Evolutionary conservation across 768 basidiomycete species (phyloP).

Genomic region (Punctularia strigosozonata): DNA sequence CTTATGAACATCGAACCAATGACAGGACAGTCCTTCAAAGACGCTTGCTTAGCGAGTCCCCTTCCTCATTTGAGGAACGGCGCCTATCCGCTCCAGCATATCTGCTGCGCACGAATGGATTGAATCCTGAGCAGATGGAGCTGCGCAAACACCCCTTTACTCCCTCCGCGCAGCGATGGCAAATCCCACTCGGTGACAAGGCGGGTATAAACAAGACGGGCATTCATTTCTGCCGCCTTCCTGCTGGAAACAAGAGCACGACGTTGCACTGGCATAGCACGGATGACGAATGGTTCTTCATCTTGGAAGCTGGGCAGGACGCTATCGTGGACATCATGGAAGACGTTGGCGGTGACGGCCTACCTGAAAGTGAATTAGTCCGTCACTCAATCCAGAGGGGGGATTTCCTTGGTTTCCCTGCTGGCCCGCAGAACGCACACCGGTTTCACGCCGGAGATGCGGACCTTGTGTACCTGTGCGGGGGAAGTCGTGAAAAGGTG

Average conservation of each 20-base stretch:
- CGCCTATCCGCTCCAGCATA: too few species aligned
- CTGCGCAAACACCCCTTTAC: constrained; percentile 5
- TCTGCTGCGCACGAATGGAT: too few species aligned
- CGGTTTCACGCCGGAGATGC: constrained; percentile 9
- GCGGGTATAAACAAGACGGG: constrained; percentile 4
- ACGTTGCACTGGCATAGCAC: constrained; percentile 7
- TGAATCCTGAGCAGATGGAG: too few species aligned
- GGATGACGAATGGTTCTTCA: constrained; percentile 9
- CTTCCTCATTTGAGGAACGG: too few species aligned
- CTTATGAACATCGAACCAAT: too few species aligned
- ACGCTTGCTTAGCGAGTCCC: too few species aligned
- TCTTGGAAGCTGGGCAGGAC: constrained; percentile 6
- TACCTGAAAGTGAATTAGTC: too few species aligned
- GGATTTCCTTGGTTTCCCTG: constrained; percentile 15
- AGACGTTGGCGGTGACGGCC: constrained; percentile 1
- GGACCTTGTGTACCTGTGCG: constrained; percentile 14
- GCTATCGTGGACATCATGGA: constrained; percentile 3
- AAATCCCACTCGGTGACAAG: constrained; percentile 5
- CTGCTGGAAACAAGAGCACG: constrained; percentile 4
- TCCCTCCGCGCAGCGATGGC: constrained; percentile 2
- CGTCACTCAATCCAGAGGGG: constrained; percentile 10
- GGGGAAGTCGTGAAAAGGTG: constrained; percentile 11
- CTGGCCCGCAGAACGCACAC: constrained; percentile 8
- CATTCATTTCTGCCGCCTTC: constrained; percentile 7
- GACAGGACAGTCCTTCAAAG: too few species aligned